A percentile compares a stretch with the other conserved stretches of the same genome.
phyloP scores from a whole-genome alignment of 2,329 filamentous ascomycete species.

The Pseudocercospora crystallina region DNA sequence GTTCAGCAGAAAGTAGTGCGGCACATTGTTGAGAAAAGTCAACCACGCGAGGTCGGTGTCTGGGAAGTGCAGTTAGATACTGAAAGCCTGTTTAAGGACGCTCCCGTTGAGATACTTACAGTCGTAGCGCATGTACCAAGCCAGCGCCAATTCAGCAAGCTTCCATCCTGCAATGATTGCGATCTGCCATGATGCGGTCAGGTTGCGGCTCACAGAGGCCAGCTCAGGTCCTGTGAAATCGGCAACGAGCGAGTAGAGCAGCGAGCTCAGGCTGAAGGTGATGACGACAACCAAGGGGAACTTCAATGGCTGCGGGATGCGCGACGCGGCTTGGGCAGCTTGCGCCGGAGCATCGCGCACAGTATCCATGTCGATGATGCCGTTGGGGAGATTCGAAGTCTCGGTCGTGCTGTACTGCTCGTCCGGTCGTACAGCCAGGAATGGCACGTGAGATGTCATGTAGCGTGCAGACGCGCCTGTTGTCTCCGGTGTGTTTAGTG shows the following conservation, averaged over 20 bases:
- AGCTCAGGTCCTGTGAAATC: constrained; percentile 65
- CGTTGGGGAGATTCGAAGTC: constrained; percentile 14
- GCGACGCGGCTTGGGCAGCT: constrained; percentile 7
- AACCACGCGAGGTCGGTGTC: constrained; percentile 47
- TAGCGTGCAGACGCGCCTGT: not conserved
- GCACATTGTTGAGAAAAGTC: constrained; percentile 68
- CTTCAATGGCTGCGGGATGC: constrained; percentile 38
- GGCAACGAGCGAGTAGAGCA: constrained; percentile 63
- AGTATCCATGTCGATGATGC: constrained; percentile 13
- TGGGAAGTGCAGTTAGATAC: constrained; percentile 23
- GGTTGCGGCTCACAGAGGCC: constrained; percentile 62
- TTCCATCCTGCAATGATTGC: constrained; percentile 56
- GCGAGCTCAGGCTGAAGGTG: constrained; percentile 61
- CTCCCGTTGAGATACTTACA: constrained; percentile 47
- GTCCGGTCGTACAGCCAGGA: constrained; percentile 32
- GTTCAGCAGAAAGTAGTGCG: constrained; percentile 71
- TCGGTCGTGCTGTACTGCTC: constrained; percentile 25
- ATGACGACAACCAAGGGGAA: constrained; percentile 48
- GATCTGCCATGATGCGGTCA: constrained; percentile 64
- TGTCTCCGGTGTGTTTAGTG: not conserved
- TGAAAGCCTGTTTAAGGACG: not conserved
- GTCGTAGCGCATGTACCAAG: constrained; percentile 74
- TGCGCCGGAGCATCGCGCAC: constrained; percentile 10
- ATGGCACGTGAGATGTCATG: constrained; percentile 32
- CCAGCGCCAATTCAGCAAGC: constrained; percentile 65